Percentiles rank a stretch among this genome's conserved stretches.
Evolutionary conservation across 768 basidiomycete genomes (phyloP).

Genomic region (Boletus sp.): DNA sequence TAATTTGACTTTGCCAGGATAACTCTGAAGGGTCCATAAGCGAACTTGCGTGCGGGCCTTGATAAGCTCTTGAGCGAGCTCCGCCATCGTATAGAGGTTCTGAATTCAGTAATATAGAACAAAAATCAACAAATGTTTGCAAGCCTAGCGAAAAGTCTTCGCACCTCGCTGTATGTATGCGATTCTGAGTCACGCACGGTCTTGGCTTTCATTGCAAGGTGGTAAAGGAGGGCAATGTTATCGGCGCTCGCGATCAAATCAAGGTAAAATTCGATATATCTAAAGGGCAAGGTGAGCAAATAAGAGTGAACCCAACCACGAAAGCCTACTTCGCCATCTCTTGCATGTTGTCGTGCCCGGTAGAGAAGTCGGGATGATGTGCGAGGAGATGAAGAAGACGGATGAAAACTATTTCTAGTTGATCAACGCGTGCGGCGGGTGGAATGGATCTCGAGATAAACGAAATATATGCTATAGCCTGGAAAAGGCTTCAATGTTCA

Average conservation of each 20-base stretch:
- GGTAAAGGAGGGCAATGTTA: slow-evolving; percentile 79
- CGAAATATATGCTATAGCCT: slow-evolving; percentile 60
- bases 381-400: slow-evolving; percentile 85
- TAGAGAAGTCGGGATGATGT: slow-evolving; percentile 90
- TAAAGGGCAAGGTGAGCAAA: slow-evolving; percentile 27
- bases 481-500: slow-evolving; percentile 3
- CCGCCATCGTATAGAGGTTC: slow-evolving; percentile 86
- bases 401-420: slow-evolving; percentile 79
- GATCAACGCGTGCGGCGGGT: slow-evolving; percentile 54
- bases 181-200: slow-evolving; percentile 79
- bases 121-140: neutral
- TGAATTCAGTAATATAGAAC: slow-evolving; percentile 27
- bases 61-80: slow-evolving; percentile 86
- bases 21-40: slow-evolving; percentile 73
- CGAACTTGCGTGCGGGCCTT: slow-evolving; percentile 57
- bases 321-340: slow-evolving; percentile 75
- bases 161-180: slow-evolving; percentile 65
- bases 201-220: slow-evolving; percentile 79
- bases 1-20: slow-evolving; percentile 76
- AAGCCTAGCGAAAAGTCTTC: slow-evolving; percentile 1
- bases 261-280: slow-evolving; percentile 88
- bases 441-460: slow-evolving; percentile 45
- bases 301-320: neutral
- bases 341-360: slow-evolving; percentile 60
- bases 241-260: slow-evolving; percentile 74